Conservation (phyloP, 2,329 filamentous ascomycete genomes). For the Penicillium sp. region DNA sequence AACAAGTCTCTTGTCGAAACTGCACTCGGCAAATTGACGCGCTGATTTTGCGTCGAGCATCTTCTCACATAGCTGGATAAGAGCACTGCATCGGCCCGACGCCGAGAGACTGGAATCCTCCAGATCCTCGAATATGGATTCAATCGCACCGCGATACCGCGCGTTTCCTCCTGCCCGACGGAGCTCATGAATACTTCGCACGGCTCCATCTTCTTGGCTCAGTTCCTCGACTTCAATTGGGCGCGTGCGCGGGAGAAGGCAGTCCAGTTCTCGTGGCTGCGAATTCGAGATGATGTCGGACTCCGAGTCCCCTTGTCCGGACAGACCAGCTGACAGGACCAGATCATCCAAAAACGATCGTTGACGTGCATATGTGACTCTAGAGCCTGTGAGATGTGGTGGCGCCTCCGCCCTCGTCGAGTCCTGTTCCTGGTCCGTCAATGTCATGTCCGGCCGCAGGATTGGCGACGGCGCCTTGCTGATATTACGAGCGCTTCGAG, state of each 20-base stretch:
- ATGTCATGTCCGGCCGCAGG: constrained; percentile 1
- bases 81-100: constrained; percentile 47
- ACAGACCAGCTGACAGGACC: constrained; percentile 16
- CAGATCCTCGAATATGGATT: constrained; percentile 55
- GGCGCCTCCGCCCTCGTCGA: constrained; percentile 10
- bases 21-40: constrained; percentile 63
- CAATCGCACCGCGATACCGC: constrained; percentile 51
- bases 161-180: constrained; percentile 53
- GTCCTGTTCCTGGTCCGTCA: constrained; percentile 7
- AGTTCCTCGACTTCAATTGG: constrained; percentile 43
- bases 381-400: constrained; percentile 33
- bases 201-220: constrained; percentile 37
- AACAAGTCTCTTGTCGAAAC: constrained; percentile 63
- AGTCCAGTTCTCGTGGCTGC: constrained; percentile 2
- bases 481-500: constrained; percentile 6
- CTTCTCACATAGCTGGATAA: constrained; percentile 52
- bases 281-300: constrained; percentile 4
- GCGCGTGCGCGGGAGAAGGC: constrained; percentile 11
- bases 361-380: constrained; percentile 54
- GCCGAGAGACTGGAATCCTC: constrained; percentile 42
- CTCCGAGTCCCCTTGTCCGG: constrained; percentile 1
- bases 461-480: constrained; percentile 1
- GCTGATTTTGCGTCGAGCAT: constrained; percentile 40
- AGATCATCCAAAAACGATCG: constrained; percentile 55
- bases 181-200: constrained; percentile 58